Evolutionary conservation across 352 stramenopile genomes (phyloP).

Genomic region (Phytophthora boehmeriae): DNA sequence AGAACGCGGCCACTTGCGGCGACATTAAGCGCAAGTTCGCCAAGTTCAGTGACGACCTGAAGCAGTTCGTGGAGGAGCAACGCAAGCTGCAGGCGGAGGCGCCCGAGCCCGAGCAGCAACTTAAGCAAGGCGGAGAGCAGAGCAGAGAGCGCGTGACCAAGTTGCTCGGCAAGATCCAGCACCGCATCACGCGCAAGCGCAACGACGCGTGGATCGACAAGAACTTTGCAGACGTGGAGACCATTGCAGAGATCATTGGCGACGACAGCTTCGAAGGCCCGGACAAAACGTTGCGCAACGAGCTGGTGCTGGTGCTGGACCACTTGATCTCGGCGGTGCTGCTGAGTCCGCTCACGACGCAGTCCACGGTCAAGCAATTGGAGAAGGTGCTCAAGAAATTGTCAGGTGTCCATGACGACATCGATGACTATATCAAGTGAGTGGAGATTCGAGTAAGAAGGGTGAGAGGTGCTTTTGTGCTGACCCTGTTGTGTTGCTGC

Average conservation of each 20-base stretch:
- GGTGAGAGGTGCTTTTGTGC: too few relatives aligned
- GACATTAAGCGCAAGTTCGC: slow-evolving; percentile 64
- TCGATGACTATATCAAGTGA: slow-evolving; percentile 70
- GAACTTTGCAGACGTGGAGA: slow-evolving; percentile 58
- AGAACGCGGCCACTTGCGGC: slow-evolving; percentile 57
- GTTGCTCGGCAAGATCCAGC: slow-evolving; percentile 60
- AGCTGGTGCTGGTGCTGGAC: slow-evolving; percentile 68
- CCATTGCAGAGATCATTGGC: slow-evolving; percentile 43
- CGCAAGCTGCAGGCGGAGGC: slow-evolving; percentile 50
- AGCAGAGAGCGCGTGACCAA: slow-evolving; percentile 47
- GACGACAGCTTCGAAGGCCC: slow-evolving; percentile 28
- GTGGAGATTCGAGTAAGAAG: slow-evolving; percentile 1
- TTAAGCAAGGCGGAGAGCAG: slow-evolving; percentile 36
- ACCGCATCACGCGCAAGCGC: slow-evolving; percentile 69
- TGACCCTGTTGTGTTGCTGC: slow-evolving; percentile 6
- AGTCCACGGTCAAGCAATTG: slow-evolving; percentile 44
- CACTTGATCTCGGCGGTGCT: slow-evolving; percentile 76
- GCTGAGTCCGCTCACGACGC: slow-evolving; percentile 46
- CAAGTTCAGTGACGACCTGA: slow-evolving; percentile 50
- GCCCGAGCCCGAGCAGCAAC: slow-evolving; percentile 13
- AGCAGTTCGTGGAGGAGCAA: slow-evolving; percentile 64
- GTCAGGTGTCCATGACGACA: slow-evolving; percentile 41
- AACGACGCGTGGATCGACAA: slow-evolving; percentile 67
- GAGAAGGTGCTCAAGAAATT: slow-evolving; percentile 47
- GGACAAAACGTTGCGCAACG: slow-evolving; percentile 53